phyloP scores from a whole-genome alignment of 768 basidiomycete species.

The Lenzites betulinus region DNA sequence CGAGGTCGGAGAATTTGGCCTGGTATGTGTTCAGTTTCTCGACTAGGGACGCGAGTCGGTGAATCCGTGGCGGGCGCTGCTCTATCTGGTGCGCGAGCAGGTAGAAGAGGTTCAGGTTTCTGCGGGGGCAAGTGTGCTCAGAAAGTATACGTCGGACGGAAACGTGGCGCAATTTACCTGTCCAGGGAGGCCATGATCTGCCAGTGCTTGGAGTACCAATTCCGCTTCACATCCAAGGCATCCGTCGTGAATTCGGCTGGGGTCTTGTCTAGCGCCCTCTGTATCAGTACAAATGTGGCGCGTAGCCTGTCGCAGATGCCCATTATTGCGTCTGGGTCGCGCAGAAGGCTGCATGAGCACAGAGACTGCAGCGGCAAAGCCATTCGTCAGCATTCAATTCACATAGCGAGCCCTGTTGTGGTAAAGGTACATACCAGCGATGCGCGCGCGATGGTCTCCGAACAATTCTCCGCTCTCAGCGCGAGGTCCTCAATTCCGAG shows the following conservation, averaged over 20 bases:
- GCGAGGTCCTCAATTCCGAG: constrained; percentile 17
- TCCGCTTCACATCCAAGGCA: constrained; percentile 11
- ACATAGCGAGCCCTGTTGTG: background rate
- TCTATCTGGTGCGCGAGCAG: constrained; percentile 20
- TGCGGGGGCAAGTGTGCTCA: background rate
- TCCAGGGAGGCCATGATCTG: constrained; percentile 19
- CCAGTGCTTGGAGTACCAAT: constrained; percentile 25
- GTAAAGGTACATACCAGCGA: constrained; percentile 17
- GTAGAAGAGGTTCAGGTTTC: constrained; percentile 23
- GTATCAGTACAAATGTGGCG: constrained; percentile 8
- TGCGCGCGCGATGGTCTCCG: constrained; percentile 18
- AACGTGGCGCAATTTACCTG: constrained; percentile 7
- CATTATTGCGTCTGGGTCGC: constrained; percentile 19
- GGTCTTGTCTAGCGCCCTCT: constrained; percentile 21
- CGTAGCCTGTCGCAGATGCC: constrained; percentile 14
- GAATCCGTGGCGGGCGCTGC: constrained; percentile 22
- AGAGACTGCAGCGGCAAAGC: constrained; percentile 6
- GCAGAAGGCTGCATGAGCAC: constrained; percentile 20
- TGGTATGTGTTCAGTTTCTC: constrained; percentile 24
- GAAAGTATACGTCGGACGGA: background rate
- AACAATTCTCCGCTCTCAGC: constrained; percentile 16
- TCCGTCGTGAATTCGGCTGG: constrained; percentile 12
- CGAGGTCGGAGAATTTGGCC: constrained; percentile 24
- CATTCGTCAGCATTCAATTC: background rate
- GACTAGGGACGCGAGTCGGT: constrained; percentile 18